Evolutionary conservation across 176 grass and related monocot species (phyloP), one percentile per base, ranked within the genome.

Genomic region (Cenchrus americanus): DNA sequence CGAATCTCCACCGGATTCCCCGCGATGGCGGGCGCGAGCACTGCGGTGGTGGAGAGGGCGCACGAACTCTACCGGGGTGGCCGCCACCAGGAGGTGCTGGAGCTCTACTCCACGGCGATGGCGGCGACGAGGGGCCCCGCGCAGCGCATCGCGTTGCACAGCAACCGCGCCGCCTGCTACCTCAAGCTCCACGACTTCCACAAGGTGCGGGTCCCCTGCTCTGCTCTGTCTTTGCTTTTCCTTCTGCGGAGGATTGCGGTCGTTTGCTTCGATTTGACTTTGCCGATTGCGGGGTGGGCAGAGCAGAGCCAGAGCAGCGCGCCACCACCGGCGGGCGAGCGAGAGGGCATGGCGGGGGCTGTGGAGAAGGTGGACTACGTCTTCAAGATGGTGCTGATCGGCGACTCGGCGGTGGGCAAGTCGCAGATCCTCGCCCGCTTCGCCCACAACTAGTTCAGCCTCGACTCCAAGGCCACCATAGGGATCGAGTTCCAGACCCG

Each of bases 401-500:
- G 89, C 22, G 89, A 91, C 81, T 87, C 89, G 19, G 85, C 89
- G 49, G 89, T 91, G 40, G 89, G 89, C 62, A 91, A 91, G 49
- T 91, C 89, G 19, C 89, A 88, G 89, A 88, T 91, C 85, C 81
- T 88, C 37, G 85, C 89, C 26, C 83, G 83, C 62, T 85, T 85
- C 83, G 83, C 89, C 14, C 82, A 81, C 73, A 98, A 98, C 91
- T 89, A 95, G 87, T 98, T 98, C 85, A 95, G 93, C 87, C 93
- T 95, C 81, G 93, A 98, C 69, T 95, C 93, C 57, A 98, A 98
- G 77, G 93, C 96, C 83, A 98, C 96, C 85, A 98, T 98, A 77
- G 96, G 93, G 34, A 93, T 98, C 72, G 96, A 98, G 87, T 98
- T 98, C 89, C 78, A 80, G 78, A 80, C 81, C 6, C 81, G 89